These are phyloP conservation scores for Trichocladium antarcticum DNA, from an alignment of 495 filamentous ascomycete species.

Conservation along the genomic window DNA sequence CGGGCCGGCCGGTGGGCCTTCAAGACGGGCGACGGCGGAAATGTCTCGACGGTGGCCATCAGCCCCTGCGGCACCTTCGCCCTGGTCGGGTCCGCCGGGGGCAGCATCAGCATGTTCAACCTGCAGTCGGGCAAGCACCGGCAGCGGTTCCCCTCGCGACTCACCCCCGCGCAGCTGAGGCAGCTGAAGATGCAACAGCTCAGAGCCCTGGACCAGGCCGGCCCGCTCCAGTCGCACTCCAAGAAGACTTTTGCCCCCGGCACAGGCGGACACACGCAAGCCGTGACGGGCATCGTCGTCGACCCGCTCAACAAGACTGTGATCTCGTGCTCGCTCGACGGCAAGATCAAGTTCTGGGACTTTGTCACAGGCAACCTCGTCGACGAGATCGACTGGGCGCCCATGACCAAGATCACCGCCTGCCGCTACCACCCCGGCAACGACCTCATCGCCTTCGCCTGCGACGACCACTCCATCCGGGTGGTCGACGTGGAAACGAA, in stretches of 20 bases:
- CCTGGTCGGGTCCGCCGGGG: slow-evolving; percentile 72
- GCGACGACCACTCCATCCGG: slow-evolving; percentile 78
- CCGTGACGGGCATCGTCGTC: slow-evolving; percentile 74
- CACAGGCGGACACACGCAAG: slow-evolving; percentile 59
- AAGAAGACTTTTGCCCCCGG: slow-evolving; percentile 34
- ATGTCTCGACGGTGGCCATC: slow-evolving; percentile 80
- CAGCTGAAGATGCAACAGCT: slow-evolving; percentile 48
- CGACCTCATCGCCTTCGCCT: slow-evolving; percentile 81
- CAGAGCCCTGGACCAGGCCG: slow-evolving; percentile 36
- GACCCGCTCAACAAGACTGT: slow-evolving; percentile 74
- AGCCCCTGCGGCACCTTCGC: slow-evolving; percentile 91
- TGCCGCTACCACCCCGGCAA: slow-evolving; percentile 68
- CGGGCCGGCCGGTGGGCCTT: slow-evolving; percentile 88
- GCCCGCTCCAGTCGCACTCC: slow-evolving; percentile 33
- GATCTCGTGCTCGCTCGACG: slow-evolving; percentile 78
- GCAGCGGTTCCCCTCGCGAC: slow-evolving; percentile 66
- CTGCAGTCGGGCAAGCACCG: slow-evolving; percentile 83
- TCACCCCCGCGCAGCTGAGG: slow-evolving; percentile 53
- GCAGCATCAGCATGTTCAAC: slow-evolving; percentile 87
- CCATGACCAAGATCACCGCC: slow-evolving; percentile 63
- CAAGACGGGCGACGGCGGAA: slow-evolving; percentile 68
- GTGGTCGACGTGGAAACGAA: slow-evolving; percentile 85
- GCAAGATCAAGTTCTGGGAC: slow-evolving; percentile 98
- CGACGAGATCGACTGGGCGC: slow-evolving; percentile 76
- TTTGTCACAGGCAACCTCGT: slow-evolving; percentile 66